Base-by-base conservation (phyloP, 768 basidiomycete genomes). In the Roridomyces roridus region DNA sequence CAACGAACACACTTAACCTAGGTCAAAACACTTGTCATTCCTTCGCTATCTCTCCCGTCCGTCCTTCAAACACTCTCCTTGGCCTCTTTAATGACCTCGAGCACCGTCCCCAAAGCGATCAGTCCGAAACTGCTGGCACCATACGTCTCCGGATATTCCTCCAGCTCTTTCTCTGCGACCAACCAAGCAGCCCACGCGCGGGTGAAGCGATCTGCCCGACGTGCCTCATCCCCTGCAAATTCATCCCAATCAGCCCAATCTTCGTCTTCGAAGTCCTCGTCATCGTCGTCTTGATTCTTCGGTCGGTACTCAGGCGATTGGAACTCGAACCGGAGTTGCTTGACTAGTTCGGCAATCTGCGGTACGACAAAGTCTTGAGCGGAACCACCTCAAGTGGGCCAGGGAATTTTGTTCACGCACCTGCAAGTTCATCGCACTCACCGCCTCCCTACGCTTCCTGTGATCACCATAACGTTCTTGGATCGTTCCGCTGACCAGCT, bases 151-250 rank as follows among this genome's bases (percentile, higher is more conserved):
- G 67, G 63, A 14, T 72, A 66, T n/a, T 68, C 63, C 0, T 60
- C 57, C 17, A 79, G 35, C 10, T 39, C 43, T 2, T 64, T 67
- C 57, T 74, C 73, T 0, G 77, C 75, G 6, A 73, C 72, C 6
- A 68, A 58, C 82, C 81, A 82, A 0, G 71, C 82, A 1, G 74
- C 74, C 74, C 75, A 81, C 14, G 77, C 72, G 17, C 80, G 77
- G 55, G 60, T 65, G 55, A 79, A 77, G 36, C 59, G 54, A 42
- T 64, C 43, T 62, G 68, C 1, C 63, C 70, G 5, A 69, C 63
- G 18, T 67, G 69, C 23, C 66, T 70, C 37, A 41, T 65, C 61
- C 26, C 42, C 52, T 23, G 67, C 46, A 57, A 74, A 63, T 29
- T 60, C 64, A 14, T 70, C 69, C 6, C 59, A 41, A 41, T 72